These are phyloP conservation scores for Stenogyne calaminthoides DNA, from an alignment of 305 asterid species.

Conservation along the genomic window DNA sequence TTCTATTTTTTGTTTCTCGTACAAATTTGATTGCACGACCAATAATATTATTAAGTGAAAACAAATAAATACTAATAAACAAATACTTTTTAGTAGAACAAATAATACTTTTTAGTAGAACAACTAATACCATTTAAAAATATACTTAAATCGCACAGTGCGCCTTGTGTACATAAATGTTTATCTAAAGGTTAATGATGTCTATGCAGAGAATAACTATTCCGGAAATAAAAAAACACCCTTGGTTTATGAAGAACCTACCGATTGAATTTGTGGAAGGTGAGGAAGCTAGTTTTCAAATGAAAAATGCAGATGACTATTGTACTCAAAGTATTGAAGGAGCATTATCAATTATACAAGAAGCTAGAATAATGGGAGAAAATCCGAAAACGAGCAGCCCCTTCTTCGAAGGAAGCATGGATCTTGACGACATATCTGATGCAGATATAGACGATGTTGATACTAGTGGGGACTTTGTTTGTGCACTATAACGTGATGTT, in stretches of 20 bases:
- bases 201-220: slow-evolving; percentile 71
- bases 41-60: too few relatives aligned
- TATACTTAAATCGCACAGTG: too few relatives aligned
- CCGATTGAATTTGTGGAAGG: slow-evolving; percentile 53
- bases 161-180: too few relatives aligned
- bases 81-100: not conserved
- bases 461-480: slow-evolving; percentile 73
- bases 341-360: slow-evolving; percentile 58
- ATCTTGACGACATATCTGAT: slow-evolving; percentile 67
- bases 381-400: slow-evolving; percentile 31
- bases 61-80: too few relatives aligned
- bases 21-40: too few relatives aligned
- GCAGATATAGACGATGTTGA: slow-evolving; percentile 61
- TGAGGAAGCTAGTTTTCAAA: slow-evolving; percentile 45
- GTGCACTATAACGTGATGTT: slow-evolving; percentile 43
- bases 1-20: not conserved
- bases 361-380: slow-evolving; percentile 48
- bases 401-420: slow-evolving; percentile 59
- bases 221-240: slow-evolving; percentile 69
- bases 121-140: too few relatives aligned
- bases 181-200: too few relatives aligned
- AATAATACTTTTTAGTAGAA: too few relatives aligned
- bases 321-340: slow-evolving; percentile 58
- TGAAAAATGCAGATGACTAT: slow-evolving; percentile 27
- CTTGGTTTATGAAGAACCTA: slow-evolving; percentile 69